A percentile compares a stretch with the other conserved stretches of the same genome.
phyloP scores from a whole-genome alignment of 345 rosid species.

The Salix exigua region DNA sequence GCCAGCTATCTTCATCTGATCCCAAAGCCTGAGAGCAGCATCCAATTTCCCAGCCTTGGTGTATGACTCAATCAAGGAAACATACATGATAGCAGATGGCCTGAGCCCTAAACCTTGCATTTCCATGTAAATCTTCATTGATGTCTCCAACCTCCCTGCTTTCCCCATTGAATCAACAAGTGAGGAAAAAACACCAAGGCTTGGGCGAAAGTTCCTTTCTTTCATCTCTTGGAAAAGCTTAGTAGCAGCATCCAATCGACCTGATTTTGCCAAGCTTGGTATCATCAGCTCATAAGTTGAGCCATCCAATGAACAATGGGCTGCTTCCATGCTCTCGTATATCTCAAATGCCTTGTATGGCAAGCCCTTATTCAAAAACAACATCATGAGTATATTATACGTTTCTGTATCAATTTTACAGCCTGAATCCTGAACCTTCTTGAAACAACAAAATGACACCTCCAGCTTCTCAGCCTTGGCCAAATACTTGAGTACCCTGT shows the following conservation, averaged over 20 bases:
- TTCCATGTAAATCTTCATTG: constrained; percentile 84
- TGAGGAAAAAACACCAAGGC: constrained; percentile 58
- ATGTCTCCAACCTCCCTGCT: constrained; percentile 90
- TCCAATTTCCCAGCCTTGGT: constrained; percentile 94
- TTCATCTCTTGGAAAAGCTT: constrained; percentile 97
- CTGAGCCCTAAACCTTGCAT: constrained; percentile 71
- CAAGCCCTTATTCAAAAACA: constrained; percentile 81
- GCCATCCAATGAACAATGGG: constrained; percentile 60
- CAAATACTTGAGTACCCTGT: constrained; percentile 77
- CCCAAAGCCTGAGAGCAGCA: constrained; percentile 82
- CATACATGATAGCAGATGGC: constrained; percentile 81
- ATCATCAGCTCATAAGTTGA: constrained; percentile 84
- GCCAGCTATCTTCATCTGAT: constrained; percentile 80
- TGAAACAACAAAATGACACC: constrained; percentile 80
- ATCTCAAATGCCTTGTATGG: constrained; percentile 97
- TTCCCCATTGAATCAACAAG: constrained; percentile 98
- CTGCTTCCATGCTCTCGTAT: constrained; percentile 86
- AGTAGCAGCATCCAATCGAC: constrained; percentile 87
- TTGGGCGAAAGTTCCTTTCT: constrained; percentile 59
- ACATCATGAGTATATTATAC: constrained; percentile 66
- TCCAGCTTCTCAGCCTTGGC: constrained; percentile 92
- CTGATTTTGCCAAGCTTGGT: constrained; percentile 92
- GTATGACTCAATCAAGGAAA: constrained; percentile 79
- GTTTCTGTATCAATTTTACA: constrained; percentile 58
- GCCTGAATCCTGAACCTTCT: constrained; percentile 74